Conservation (phyloP, 345 rosid species). For the Rhodamnia argentea region DNA sequence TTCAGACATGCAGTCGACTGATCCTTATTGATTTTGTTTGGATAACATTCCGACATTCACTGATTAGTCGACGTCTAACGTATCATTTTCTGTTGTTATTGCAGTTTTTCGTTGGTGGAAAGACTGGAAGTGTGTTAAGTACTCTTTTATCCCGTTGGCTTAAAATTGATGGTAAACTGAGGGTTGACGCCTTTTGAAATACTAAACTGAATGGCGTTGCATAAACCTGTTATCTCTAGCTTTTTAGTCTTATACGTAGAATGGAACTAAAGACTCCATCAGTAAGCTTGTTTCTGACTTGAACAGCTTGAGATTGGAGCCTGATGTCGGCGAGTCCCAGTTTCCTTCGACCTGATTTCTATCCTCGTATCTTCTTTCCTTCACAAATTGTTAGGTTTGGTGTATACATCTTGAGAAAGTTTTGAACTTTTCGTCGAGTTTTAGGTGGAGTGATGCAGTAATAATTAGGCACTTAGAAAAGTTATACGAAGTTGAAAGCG, state of each 20-base stretch:
- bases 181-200: neutral
- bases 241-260: slow-evolving; percentile 23
- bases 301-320: slow-evolving; percentile 70
- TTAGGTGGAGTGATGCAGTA: neutral
- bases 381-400: neutral
- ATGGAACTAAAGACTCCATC: slow-evolving; percentile 90
- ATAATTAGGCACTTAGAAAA: neutral
- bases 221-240: neutral
- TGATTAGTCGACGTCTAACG: neutral
- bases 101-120: slow-evolving; percentile 99
- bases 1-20: neutral
- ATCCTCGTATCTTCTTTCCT: neutral
- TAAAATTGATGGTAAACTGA: neutral
- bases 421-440: neutral
- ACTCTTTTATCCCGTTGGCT: neutral
- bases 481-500: neutral
- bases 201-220: neutral
- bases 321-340: slow-evolving; percentile 69
- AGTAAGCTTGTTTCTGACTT: slow-evolving; percentile 84
- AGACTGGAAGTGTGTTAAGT: slow-evolving; percentile 99
- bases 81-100: slow-evolving; percentile 4
- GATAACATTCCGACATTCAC: neutral
- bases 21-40: neutral
- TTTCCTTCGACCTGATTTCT: neutral
- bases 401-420: neutral